Evolutionary conservation across 768 basidiomycete genomes (phyloP).

Genomic region (Rhizopogon vinicolor): DNA sequence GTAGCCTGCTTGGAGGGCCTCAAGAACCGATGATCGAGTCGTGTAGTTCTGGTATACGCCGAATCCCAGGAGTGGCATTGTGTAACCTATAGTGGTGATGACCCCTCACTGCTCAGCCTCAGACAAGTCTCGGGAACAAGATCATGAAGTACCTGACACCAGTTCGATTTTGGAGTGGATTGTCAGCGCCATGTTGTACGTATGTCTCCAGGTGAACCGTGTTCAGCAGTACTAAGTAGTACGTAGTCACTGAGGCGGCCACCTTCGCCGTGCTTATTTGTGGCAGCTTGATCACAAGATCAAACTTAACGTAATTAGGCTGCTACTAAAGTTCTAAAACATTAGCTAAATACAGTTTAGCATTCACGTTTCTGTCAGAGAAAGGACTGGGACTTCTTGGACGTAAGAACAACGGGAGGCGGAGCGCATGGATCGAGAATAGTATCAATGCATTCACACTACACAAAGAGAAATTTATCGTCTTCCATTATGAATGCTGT

Average conservation of each 20-base stretch:
- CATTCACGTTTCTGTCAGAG: too few relatives aligned
- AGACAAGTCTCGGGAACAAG: neutral
- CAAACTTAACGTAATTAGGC: too few relatives aligned
- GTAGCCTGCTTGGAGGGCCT: slow-evolving; percentile 67
- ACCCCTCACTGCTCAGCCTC: neutral
- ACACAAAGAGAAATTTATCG: neutral
- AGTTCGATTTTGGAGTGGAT: slow-evolving; percentile 28
- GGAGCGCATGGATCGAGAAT: neutral
- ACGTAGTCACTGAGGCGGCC: too few relatives aligned
- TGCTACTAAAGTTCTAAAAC: too few relatives aligned
- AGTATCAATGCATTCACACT: neutral
- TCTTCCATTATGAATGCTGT: too few relatives aligned
- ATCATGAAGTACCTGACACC: slow-evolving; percentile 29
- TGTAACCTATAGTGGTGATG: slow-evolving; percentile 34
- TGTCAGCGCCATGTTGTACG: slow-evolving; percentile 18
- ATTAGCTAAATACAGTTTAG: too few relatives aligned
- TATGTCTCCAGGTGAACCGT: neutral
- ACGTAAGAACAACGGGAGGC: too few relatives aligned
- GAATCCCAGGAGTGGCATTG: slow-evolving; percentile 65
- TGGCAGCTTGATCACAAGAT: too few relatives aligned
- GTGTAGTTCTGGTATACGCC: slow-evolving; percentile 68
- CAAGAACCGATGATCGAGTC: slow-evolving; percentile 48
- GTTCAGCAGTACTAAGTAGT: neutral
- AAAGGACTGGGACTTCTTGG: too few relatives aligned
- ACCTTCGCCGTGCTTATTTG: too few relatives aligned